These are phyloP conservation scores for Zymoseptoria crescenta DNA, from an alignment of 2,329 filamentous ascomycete species.

Conservation along the genomic window DNA sequence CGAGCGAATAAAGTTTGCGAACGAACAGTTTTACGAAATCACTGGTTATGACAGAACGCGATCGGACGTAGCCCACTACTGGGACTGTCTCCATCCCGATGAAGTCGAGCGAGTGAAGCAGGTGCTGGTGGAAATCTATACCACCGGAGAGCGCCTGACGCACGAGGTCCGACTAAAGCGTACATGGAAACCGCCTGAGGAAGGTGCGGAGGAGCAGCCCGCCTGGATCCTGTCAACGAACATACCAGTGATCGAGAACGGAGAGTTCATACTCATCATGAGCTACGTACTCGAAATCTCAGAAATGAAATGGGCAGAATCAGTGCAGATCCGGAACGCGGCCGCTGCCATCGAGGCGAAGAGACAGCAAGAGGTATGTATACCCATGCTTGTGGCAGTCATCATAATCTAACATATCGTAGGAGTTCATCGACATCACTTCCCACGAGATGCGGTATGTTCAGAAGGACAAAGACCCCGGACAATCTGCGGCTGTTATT, in stretches of 20 bases:
- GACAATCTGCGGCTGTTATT: neutral
- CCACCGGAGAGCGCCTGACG: conserved; percentile 6
- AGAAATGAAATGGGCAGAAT: conserved; percentile 26
- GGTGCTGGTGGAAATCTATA: conserved; percentile 1
- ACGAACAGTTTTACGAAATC: conserved; percentile 27
- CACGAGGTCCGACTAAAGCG: conserved; percentile 13
- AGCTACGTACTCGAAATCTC: conserved; percentile 23
- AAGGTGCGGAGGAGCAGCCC: conserved; percentile 4
- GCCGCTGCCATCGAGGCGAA: conserved; percentile 17
- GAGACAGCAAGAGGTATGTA: conserved; percentile 20
- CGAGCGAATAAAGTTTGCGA: conserved; percentile 33
- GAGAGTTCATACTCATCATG: conserved; percentile 14
- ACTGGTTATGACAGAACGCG: conserved; percentile 13
- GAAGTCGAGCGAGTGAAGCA: neutral
- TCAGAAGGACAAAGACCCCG: neutral
- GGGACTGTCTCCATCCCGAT: neutral
- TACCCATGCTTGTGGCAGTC: conserved; percentile 4
- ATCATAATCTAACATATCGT: neutral
- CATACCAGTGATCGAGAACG: conserved; percentile 13
- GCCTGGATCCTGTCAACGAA: conserved; percentile 16
- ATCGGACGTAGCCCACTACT: conserved; percentile 2
- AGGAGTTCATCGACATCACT: conserved; percentile 9
- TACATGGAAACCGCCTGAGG: conserved; percentile 9
- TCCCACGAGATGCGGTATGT: conserved; percentile 5
- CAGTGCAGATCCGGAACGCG: conserved; percentile 14